These are phyloP conservation scores for Acanthamoeba healyi DNA, from an alignment of 208 protist species.

Conservation along the genomic window DNA sequence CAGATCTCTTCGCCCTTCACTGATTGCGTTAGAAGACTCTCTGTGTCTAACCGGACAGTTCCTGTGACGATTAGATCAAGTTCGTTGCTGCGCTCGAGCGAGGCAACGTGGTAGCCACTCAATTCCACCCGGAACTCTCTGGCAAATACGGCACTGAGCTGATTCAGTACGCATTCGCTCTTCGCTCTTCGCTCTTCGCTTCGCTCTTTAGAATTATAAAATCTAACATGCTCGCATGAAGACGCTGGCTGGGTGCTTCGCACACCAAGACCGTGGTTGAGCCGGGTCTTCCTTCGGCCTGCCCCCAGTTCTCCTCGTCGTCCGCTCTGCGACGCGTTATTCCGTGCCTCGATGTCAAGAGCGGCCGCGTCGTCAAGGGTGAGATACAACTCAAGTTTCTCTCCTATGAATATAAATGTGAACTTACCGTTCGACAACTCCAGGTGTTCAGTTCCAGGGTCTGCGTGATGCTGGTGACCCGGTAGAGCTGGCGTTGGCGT, in stretches of 20 bases:
- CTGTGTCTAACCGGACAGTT: not conserved
- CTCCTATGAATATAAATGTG: not conserved
- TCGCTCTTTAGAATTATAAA: not conserved
- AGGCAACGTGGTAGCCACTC: conserved; percentile 74
- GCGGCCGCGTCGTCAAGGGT: conserved; percentile 78
- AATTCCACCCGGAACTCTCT: conserved; percentile 81
- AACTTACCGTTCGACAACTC: too few relatives aligned
- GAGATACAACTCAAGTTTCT: not conserved
- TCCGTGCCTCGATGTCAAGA: conserved; percentile 79
- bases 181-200: not conserved
- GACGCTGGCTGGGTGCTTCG: not conserved
- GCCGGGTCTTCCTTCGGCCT: not conserved
- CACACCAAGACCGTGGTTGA: not conserved
- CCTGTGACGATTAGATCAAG: not conserved
- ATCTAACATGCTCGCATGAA: not conserved
- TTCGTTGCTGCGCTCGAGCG: conserved; percentile 48
- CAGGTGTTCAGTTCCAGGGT: conserved; percentile 76
- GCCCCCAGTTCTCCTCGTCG: not conserved
- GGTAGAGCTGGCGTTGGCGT: conserved; percentile 70
- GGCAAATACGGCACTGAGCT: conserved; percentile 71
- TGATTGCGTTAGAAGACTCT: too few relatives aligned
- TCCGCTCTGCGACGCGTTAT: conserved; percentile 69
- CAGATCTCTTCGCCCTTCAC: not conserved
- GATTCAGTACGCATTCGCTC: conserved; percentile 24
- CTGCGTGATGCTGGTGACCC: conserved; percentile 78